Base-by-base conservation (phyloP, 352 stramenopile species). In the Phytophthora hybrid region DNA sequence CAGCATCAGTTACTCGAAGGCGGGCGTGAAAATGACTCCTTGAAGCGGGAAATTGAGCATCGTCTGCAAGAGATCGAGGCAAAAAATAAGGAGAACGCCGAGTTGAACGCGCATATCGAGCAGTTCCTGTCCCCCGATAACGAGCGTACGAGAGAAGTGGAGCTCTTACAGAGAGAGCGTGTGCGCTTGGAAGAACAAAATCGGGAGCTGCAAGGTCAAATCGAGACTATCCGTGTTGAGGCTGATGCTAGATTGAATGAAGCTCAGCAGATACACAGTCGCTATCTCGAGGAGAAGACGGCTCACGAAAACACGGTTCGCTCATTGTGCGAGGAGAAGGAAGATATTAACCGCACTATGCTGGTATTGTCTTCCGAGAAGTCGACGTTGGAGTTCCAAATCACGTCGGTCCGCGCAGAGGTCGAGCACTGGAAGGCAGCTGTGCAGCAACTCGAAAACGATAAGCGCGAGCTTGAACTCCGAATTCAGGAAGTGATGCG, bases 161-260 rank as follows among this genome's bases (percentile, higher is more conserved):
- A 92, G 39, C 57, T 90, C 21, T 66, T 90, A 14, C 77, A 93
- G 19, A 66, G 61, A 39, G 83, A 94, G 51, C 77, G 83, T 13
- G 44, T 81, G 11, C 82, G 81, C 9, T 68, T 94, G 9, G 87
- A 94, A 76, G 83, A 92, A 29, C 83, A 90, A 46, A 92, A 90
- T 23, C 76, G 58, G 3, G 72, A 86, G 46, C 59, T 91, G 10
- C 71, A 80, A 39, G 66, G 77, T 29, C 78, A 91, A 29, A 60
- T 92, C 5, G 78, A 90, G 16, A 69, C 62, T 13, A 78, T 81
- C 31, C 79, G 79, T 34, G 73, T 63, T 13, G 77, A 93, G 39
- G 73, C 76, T 16, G 74, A 84, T 31, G 66, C 49, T 11, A 91
- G 83, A 59, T 70, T 89, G 19, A 69, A 86, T 18, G 77, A 93